These are phyloP conservation scores for Pythium brassicae DNA, from an alignment of 352 stramenopile species.

Conservation along the genomic window DNA sequence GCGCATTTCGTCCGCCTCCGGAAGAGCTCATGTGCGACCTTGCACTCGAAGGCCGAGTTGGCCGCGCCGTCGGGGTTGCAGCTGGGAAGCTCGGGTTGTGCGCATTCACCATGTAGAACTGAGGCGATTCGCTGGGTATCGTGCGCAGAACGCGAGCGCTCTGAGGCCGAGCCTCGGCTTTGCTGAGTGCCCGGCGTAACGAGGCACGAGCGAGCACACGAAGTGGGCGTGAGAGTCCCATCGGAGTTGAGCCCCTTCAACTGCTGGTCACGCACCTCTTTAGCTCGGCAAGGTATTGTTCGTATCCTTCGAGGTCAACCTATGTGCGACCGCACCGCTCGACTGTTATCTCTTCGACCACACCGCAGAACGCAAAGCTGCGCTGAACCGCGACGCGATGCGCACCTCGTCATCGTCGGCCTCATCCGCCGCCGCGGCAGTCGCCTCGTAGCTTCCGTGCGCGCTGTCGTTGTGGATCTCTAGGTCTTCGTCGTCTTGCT, in stretches of 20 bases:
- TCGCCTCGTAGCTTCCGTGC: not conserved
- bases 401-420: conserved; percentile 23
- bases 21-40: conserved; percentile 20
- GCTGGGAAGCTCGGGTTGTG: conserved; percentile 27
- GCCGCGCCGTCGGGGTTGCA: too few relatives aligned
- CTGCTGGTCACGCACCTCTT: conserved; percentile 22
- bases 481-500: conserved; percentile 4
- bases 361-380: not conserved
- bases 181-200: conserved; percentile 18
- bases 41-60: conserved; percentile 37
- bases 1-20: not conserved
- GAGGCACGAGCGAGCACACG: not conserved
- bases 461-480: not conserved
- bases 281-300: conserved; percentile 49
- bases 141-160: conserved; percentile 31
- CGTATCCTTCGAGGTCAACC: conserved; percentile 62
- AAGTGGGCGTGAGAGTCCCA: not conserved
- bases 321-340: conserved; percentile 1
- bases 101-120: conserved; percentile 54
- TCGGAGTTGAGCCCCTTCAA: not conserved
- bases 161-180: conserved; percentile 29
- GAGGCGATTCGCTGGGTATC: conserved; percentile 37
- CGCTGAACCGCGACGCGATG: not conserved
- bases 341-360: not conserved
- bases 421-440: not conserved